A percentile compares a stretch with the other conserved stretches of the same genome.
Evolutionary conservation across 495 filamentous ascomycete species (phyloP).

Genomic region (Penicillium goetzii): DNA sequence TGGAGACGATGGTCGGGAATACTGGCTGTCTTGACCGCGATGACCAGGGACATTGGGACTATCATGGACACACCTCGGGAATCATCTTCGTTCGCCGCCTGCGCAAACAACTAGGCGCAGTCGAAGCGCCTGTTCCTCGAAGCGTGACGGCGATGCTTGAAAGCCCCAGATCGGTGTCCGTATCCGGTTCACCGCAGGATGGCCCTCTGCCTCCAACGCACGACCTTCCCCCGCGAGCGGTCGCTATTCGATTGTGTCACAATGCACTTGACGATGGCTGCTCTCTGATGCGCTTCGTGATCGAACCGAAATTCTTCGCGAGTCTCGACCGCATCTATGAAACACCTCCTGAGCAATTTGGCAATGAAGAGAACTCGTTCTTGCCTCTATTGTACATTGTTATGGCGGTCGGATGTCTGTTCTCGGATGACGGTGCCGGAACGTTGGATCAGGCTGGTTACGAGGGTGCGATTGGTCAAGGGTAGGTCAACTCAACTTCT

Average conservation of each 20-base stretch:
- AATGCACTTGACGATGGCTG: slow-evolving; percentile 84
- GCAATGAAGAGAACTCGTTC: slow-evolving; percentile 76
- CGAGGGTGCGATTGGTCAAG: slow-evolving; percentile 76
- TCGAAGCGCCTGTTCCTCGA: slow-evolving; percentile 48
- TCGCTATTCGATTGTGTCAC: slow-evolving; percentile 70
- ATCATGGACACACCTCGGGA: slow-evolving; percentile 91
- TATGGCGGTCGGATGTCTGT: slow-evolving; percentile 86
- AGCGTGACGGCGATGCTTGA: slow-evolving; percentile 60
- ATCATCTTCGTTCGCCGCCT: slow-evolving; percentile 83
- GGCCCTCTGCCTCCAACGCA: slow-evolving; percentile 55
- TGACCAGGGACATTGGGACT: slow-evolving; percentile 91
- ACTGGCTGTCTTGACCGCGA: slow-evolving; percentile 89
- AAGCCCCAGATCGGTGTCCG: slow-evolving; percentile 67
- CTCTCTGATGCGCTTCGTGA: slow-evolving; percentile 82
- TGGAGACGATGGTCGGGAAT: slow-evolving; percentile 94
- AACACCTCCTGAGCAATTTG: slow-evolving; percentile 66
- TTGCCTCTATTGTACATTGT: slow-evolving; percentile 82
- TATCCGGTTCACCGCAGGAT: slow-evolving; percentile 63
- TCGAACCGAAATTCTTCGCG: slow-evolving; percentile 81
- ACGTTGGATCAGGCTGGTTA: slow-evolving; percentile 61
- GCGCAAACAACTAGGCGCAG: slow-evolving; percentile 77
- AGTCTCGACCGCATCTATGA: slow-evolving; percentile 82
- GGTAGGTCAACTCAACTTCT: slow-evolving; percentile 51
- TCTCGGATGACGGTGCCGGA: slow-evolving; percentile 56
- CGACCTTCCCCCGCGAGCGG: slow-evolving; percentile 71